phyloP scores from a whole-genome alignment of 2,329 filamentous ascomycete species.

The Clarireedia monteithiana region DNA sequence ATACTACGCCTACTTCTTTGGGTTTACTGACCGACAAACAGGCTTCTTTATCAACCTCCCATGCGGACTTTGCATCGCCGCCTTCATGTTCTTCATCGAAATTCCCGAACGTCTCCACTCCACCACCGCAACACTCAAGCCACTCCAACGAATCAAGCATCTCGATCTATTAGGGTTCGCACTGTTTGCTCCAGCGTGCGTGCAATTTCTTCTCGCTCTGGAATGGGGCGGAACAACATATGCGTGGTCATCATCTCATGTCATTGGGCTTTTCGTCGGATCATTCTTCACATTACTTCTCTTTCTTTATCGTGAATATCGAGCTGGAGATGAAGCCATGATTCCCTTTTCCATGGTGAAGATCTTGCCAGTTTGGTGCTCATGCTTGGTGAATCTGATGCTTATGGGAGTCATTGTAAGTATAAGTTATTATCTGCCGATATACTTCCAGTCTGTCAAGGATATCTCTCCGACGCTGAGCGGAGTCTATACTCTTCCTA shows the following conservation, averaged over 20 bases:
- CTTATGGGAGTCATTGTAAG: not conserved
- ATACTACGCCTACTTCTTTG: not conserved
- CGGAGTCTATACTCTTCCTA: constrained; percentile 34
- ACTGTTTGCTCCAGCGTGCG: constrained; percentile 28
- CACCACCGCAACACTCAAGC: not conserved
- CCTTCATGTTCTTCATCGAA: constrained; percentile 30
- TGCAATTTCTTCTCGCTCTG: constrained; percentile 29
- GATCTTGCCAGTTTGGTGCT: constrained; percentile 12
- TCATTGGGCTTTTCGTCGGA: constrained; percentile 21
- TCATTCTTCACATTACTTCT: constrained; percentile 9
- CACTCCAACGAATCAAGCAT: constrained; percentile 9
- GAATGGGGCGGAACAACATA: constrained; percentile 28
- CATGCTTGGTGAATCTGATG: not conserved
- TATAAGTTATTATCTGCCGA: constrained; percentile 38
- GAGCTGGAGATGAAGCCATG: constrained; percentile 21
- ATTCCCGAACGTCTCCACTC: not conserved
- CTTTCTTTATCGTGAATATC: constrained; percentile 22
- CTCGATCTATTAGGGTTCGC: constrained; percentile 28
- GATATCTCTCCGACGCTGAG: constrained; percentile 30
- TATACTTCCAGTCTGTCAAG: constrained; percentile 42
- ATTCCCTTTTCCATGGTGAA: constrained; percentile 14
- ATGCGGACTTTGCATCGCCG: constrained; percentile 28
- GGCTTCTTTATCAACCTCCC: constrained; percentile 32
- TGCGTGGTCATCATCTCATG: constrained; percentile 19
- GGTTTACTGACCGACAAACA: not conserved